Conservation (phyloP, 2,329 filamentous ascomycete species). For the Knoxdaviesia capensis region DNA sequence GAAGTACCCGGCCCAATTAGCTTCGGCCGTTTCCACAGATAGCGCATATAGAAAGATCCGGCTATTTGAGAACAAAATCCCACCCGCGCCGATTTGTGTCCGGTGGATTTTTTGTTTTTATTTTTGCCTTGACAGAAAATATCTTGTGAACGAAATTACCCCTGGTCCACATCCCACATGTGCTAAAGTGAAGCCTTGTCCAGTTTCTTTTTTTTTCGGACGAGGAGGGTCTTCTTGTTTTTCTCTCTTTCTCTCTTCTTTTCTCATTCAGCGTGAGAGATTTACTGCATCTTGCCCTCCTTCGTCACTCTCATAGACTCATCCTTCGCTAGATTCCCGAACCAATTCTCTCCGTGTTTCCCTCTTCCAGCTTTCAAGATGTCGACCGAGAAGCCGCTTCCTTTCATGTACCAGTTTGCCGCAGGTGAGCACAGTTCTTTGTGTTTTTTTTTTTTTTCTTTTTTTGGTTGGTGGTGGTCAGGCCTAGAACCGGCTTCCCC, state of each 20-base stretch:
- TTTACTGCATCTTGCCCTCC: not conserved
- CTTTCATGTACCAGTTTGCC: conserved; percentile 87
- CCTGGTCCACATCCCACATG: no score
- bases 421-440: conserved; percentile 35
- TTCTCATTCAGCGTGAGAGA: not conserved
- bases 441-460: not conserved
- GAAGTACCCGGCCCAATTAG: no score
- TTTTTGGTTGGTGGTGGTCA: not conserved
- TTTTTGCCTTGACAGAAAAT: not conserved
- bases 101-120: not conserved
- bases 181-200: no score
- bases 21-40: no score
- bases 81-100: not conserved
- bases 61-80: no score
- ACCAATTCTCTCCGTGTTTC: not conserved
- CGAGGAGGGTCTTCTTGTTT: not conserved
- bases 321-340: not conserved
- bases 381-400: conserved; percentile 53
- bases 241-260: conserved; percentile 1
- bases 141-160: no score
- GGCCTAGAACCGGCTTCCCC: no score
- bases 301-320: not conserved
- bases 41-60: no score
- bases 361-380: conserved; percentile 22
- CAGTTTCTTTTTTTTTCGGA: conserved; percentile 1